Percentiles rank a stretch among this genome's conserved stretches.
phyloP scores from a whole-genome alignment of 176 grass and related monocot species.

The Bromus sterilis region DNA sequence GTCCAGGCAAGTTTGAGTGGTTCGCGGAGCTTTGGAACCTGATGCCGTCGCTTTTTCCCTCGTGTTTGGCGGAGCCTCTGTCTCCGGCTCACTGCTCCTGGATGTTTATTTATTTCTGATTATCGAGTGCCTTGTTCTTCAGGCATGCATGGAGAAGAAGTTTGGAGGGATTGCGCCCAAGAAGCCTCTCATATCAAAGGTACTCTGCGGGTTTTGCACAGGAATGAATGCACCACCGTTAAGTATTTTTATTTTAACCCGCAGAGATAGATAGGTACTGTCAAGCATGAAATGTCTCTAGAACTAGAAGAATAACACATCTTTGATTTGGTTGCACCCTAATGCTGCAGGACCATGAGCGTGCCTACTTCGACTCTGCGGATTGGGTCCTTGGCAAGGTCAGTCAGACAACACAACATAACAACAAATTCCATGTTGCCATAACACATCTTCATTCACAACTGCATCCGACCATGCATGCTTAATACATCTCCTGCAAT shows the following conservation, averaged over 20 bases:
- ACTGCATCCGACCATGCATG: neutral
- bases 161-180: slow-evolving; percentile 79
- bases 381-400: slow-evolving; percentile 98
- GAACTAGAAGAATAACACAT: neutral
- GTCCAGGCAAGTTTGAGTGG: neutral
- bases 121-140: neutral
- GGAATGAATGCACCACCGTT: too few species aligned
- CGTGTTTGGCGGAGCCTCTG: neutral
- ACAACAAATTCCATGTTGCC: neutral
- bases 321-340: neutral
- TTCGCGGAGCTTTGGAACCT: neutral
- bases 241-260: too few species aligned
- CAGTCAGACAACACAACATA: neutral
- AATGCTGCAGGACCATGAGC: slow-evolving; percentile 65
- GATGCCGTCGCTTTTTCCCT: neutral
- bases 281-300: neutral
- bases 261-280: neutral
- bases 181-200: slow-evolving; percentile 96
- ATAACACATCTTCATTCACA: neutral
- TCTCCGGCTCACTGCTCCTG: neutral
- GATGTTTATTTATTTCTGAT: neutral
- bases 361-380: slow-evolving; percentile 85
- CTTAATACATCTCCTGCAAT: neutral
- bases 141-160: slow-evolving; percentile 60
- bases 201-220: too few species aligned